A percentile compares a stretch with the other conserved stretches of the same genome.
Evolutionary conservation across 1,284 basidiomycete genomes (phyloP).

Genomic region (Leccinum glutinopallens): DNA sequence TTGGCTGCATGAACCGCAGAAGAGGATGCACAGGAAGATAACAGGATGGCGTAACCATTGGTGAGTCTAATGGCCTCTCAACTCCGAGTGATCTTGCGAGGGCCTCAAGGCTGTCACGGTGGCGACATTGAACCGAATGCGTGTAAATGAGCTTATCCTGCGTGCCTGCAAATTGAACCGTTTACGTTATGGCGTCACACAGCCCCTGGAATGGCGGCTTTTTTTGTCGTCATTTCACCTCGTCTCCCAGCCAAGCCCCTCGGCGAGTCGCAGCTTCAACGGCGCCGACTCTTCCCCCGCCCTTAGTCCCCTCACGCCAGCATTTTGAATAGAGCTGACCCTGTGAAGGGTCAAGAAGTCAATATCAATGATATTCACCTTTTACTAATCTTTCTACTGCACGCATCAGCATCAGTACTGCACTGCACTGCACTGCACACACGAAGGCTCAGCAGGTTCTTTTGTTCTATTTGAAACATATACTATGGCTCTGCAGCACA

Average conservation of each 20-base stretch:
- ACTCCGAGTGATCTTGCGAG: not conserved
- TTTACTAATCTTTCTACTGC: not conserved
- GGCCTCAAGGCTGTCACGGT: not conserved
- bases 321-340: not conserved
- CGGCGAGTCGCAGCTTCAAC: constrained; percentile 17
- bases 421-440: not conserved
- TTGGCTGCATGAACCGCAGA: not conserved
- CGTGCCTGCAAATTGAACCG: not conserved
- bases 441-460: not conserved
- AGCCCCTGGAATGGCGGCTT: not conserved
- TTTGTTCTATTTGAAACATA: not conserved
- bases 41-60: constrained; percentile 16
- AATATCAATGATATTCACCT: not conserved
- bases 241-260: not conserved
- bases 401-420: not conserved
- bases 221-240: not conserved
- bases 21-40: constrained; percentile 15
- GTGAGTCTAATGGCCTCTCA: not conserved
- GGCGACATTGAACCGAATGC: not conserved
- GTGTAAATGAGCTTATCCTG: not conserved
- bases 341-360: not conserved
- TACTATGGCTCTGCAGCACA: not conserved
- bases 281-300: constrained; percentile 21
- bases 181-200: not conserved
- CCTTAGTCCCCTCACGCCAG: not conserved